Base-by-base conservation (phyloP, 2,329 filamentous ascomycete genomes). In the Ceratocystis lukuohia region DNA sequence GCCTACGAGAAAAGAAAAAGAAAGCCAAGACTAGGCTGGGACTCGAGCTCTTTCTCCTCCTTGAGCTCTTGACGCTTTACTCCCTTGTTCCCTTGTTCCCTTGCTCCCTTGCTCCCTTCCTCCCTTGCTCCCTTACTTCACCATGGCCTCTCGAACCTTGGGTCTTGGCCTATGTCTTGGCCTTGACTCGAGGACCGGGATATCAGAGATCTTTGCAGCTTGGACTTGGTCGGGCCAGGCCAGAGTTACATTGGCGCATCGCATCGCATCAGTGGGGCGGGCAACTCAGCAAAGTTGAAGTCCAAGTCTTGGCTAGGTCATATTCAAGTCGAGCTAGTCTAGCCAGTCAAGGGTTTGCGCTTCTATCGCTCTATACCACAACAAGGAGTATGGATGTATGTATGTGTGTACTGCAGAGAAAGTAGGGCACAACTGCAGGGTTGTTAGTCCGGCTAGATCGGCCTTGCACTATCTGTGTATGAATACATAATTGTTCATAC, bases 201-300 rank as follows among this genome's bases (percentile, higher is more conserved):
- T 59, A 53, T 25, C 53, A 37, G 25, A 59, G 53, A 59, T 59
- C 25, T 59, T 59, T 59, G 53, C 28, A 59, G 53, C 53, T 59
- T 59, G 53, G 53, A 37, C 28, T 33, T 33, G 28, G 12, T 12
- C 53, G 28, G 53, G 53, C 28, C 28, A 25, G 17, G 53, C 53
- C 53, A 59, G 53, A 15, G 53, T 59, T 59, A n/a, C 53, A 59
- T 59, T 59, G 28, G 53, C 53, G 53, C 53, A 59, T 59, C 53
- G 53, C 53, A 57, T 57, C 53, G 28, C 53, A 57, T 57, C 53
- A 57, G 53, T 57, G 53, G 53, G 53, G 53, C 53, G 28, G 53
- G 53, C 10, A 17, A 57, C 28, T 33, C 25, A 33, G 53, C 53
- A n/a, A 56, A 30, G 53, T 25, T 22, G 33, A 57, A 30, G 12